Evolutionary conservation across 1,139 yeast species (phyloP).

Genomic region (Kodamaea suecica): DNA sequence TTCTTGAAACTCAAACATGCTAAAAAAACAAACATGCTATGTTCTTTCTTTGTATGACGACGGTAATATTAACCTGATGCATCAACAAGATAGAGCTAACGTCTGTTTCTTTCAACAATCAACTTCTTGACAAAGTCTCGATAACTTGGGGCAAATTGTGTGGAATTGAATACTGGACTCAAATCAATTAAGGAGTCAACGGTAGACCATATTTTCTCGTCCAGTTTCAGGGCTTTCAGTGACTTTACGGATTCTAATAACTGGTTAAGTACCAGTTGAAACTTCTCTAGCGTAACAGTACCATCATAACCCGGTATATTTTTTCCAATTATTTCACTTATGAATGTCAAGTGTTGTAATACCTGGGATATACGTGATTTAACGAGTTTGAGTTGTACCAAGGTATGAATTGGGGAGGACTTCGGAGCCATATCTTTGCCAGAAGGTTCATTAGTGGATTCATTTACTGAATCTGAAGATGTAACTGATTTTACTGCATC

Average conservation of each 20-base stretch:
- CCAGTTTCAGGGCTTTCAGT: constrained; percentile 22
- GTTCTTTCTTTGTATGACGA: no score
- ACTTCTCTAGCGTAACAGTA: constrained; percentile 10
- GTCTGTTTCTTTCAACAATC: neutral
- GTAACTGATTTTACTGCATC: no score
- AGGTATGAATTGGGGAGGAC: constrained; percentile 19
- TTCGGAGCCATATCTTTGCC: constrained; percentile 13
- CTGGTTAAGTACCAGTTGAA: constrained; percentile 18
- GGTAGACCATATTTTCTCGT: constrained; percentile 27
- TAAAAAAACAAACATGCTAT: no score
- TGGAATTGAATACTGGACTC: constrained; percentile 50
- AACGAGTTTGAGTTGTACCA: constrained; percentile 42
- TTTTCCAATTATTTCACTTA: constrained; percentile 5
- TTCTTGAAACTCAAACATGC: no score
- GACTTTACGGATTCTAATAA: constrained; percentile 42
- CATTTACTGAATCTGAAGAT: no score
- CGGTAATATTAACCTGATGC: neutral
- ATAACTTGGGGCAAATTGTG: constrained; percentile 47
- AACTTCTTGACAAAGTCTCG: constrained; percentile 35
- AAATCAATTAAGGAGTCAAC: constrained; percentile 46
- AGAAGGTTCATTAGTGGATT: no score
- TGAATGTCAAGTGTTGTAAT: constrained; percentile 37
- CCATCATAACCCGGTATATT: constrained; percentile 7
- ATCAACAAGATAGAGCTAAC: neutral
- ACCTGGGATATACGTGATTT: constrained; percentile 46